Evolutionary conservation across 768 basidiomycete species (phyloP), one percentile per base, ranked within the genome.

Genomic region (Tylopilus cervinicoccineus): DNA sequence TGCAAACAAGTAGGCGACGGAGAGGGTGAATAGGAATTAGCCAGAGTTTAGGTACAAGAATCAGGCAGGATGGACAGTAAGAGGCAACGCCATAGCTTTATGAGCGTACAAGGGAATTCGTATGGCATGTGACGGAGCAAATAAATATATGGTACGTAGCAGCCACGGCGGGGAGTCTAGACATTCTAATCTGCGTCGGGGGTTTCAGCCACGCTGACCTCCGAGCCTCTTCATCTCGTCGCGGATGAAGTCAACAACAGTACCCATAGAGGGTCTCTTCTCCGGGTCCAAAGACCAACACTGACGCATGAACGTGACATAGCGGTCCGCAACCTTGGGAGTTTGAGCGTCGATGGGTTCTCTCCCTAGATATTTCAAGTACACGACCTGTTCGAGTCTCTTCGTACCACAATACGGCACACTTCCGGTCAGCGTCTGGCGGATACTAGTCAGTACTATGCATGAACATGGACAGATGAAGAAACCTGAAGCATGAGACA

Each of bases 401-500:
- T 42, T 50, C 2, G 54, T 55, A 0, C 38, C 39, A 14, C 47
- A 55, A 20, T 55, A 55, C 11, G 54, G 54, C 5, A 45, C 17
- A 2, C 16, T 28, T 24, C 54, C 39, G 5, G 54, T 45, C 12
- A 55, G 43, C 31, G 55, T 16, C 54, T 55, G 19, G 4, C 29
- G 10, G 4, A 27, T 6, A n/a, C 3, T n/a, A n/a, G n/a, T n/a
- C 27, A 5, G 8, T 17, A 40, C 16, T 3, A 2, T 5, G 11
- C 12, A 27, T 2, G 14, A 41, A 28, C 10, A 48, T 27, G 5
- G n/a, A 27, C 1, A 6, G 22, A 43, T 17, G 5, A 19, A 43
- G 48, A 17, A 34, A 55, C 54, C 48, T 55, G 54, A 12, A 55
- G 54, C 53, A 51, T 51, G 7, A 55, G 47, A 16, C 54, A 55